Percentiles rank a stretch among this genome's conserved stretches.
Evolutionary conservation across 306 rosid genomes (phyloP).

Genomic region (Sesbania bispinosa): DNA sequence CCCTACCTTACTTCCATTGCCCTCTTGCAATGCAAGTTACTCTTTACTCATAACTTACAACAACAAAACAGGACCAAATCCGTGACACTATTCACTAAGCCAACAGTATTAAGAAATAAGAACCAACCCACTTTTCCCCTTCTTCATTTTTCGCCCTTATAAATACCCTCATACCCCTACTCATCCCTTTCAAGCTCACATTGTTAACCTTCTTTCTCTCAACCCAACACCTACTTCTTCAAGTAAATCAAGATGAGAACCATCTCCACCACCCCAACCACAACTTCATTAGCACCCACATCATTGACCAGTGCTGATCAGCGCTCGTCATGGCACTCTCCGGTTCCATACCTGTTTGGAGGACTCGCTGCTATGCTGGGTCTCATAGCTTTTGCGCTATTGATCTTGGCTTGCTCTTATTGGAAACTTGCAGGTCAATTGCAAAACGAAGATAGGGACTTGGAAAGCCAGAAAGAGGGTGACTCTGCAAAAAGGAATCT

Average conservation of each 20-base stretch:
- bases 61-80: conserved; percentile 33
- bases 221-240: not conserved
- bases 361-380: conserved; percentile 87
- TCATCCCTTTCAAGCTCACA: conserved; percentile 26
- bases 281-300: conserved; percentile 14
- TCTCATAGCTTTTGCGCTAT: conserved; percentile 66
- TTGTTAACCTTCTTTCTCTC: conserved; percentile 22
- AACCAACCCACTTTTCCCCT: not conserved
- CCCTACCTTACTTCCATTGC: not conserved
- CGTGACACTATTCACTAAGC: conserved; percentile 36
- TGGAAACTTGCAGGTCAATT: conserved; percentile 44
- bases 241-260: conserved; percentile 43
- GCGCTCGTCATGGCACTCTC: conserved; percentile 79
- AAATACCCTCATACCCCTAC: conserved; percentile 35
- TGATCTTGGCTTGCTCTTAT: conserved; percentile 79
- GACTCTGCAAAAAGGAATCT: conserved; percentile 20
- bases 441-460: conserved; percentile 39
- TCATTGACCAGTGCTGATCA: not conserved
- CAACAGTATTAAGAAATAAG: not conserved
- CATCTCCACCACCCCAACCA: conserved; percentile 9
- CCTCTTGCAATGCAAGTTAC: not conserved
- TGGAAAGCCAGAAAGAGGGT: conserved; percentile 42
- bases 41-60: not conserved
- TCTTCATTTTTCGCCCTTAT: conserved; percentile 23
- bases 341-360: conserved; percentile 85